These are phyloP conservation scores for Durio zibethinus DNA, from an alignment of 345 rosid genomes.

Conservation along the genomic window DNA sequence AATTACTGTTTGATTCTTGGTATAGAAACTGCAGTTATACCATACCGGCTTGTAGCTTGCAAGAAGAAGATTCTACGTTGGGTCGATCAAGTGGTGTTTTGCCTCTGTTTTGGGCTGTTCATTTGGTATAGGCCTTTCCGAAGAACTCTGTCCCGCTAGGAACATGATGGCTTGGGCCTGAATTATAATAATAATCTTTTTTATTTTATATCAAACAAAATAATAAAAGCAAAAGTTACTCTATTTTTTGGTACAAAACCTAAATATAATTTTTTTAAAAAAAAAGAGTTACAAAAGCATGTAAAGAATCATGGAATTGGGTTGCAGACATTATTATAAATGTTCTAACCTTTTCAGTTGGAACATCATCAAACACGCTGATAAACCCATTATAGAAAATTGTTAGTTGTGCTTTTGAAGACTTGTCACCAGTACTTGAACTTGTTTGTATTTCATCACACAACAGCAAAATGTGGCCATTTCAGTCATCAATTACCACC, in stretches of 20 bases:
- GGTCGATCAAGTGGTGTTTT: not conserved
- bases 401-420: constrained; percentile 4
- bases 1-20: too few relatives aligned
- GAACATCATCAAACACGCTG: constrained; percentile 8
- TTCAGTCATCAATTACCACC: not conserved
- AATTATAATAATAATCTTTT: too few relatives aligned
- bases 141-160: constrained; percentile 30
- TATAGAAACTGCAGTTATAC: not conserved
- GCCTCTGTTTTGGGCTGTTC: constrained; percentile 6
- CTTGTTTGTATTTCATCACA: not conserved
- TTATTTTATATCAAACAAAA: too few relatives aligned
- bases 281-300: too few relatives aligned
- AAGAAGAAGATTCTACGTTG: not conserved
- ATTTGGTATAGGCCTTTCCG: constrained; percentile 12
- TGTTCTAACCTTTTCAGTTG: constrained; percentile 5
- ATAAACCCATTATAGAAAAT: constrained; percentile 14
- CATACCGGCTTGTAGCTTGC: not conserved
- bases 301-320: too few relatives aligned
- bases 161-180: constrained; percentile 40
- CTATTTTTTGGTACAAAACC: too few relatives aligned
- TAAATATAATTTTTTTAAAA: too few relatives aligned
- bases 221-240: too few relatives aligned
- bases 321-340: not conserved
- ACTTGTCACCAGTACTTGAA: not conserved
- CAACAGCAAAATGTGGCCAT: not conserved